These are phyloP conservation scores for Exophiala xenobiotica DNA, from an alignment of 2,329 filamentous ascomycete genomes.

Conservation along the genomic window DNA sequence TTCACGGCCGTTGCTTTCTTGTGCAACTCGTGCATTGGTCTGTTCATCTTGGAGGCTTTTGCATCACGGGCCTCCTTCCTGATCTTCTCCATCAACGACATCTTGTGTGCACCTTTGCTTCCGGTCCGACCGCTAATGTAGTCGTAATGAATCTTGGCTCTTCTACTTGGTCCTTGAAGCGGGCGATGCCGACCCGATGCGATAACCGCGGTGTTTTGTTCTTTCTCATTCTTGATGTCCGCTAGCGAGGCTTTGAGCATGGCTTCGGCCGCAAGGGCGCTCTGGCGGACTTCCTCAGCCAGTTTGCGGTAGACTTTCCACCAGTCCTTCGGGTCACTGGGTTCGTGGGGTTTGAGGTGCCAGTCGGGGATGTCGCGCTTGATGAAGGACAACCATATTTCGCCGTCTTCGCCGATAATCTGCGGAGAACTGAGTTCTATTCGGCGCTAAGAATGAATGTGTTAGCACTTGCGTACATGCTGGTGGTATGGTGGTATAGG, in stretches of 20 bases:
- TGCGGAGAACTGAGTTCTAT: conserved; percentile 78
- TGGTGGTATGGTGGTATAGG: conserved; percentile 5
- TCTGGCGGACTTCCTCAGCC: conserved; percentile 57
- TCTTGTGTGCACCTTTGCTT: conserved; percentile 42
- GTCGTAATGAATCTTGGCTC: conserved; percentile 15
- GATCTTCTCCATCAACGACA: conserved; percentile 53
- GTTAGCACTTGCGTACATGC: background rate
- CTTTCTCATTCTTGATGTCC: conserved; percentile 58
- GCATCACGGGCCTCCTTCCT: conserved; percentile 59
- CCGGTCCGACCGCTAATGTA: conserved; percentile 25
- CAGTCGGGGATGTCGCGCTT: conserved; percentile 70
- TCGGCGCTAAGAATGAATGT: conserved; percentile 40
- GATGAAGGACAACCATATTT: conserved; percentile 80
- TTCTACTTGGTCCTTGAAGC: conserved; percentile 5
- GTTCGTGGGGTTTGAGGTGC: conserved; percentile 62
- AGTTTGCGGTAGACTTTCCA: conserved; percentile 73
- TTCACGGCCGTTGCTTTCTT: conserved; percentile 40
- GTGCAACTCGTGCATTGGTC: conserved; percentile 43
- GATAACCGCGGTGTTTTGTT: conserved; percentile 58
- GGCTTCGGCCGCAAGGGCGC: conserved; percentile 58
- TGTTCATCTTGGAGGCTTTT: conserved; percentile 34
- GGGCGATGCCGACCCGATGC: conserved; percentile 41
- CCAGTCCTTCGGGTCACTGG: conserved; percentile 69
- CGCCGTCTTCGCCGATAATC: conserved; percentile 65
- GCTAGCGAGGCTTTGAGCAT: conserved; percentile 58